Base-by-base conservation (phyloP, 129 eudicot genomes). In the Ambrosia trifida region DNA sequence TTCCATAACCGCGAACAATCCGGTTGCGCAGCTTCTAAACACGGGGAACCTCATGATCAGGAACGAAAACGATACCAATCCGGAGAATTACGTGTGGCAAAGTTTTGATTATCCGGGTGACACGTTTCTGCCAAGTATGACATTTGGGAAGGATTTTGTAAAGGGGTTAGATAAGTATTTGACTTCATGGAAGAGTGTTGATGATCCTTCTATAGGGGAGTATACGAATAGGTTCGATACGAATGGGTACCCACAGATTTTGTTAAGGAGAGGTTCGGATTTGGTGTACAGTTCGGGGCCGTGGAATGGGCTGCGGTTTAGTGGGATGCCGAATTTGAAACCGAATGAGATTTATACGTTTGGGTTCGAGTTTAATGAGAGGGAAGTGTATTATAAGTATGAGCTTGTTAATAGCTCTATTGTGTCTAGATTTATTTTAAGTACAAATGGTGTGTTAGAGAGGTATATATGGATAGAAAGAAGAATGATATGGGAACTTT, bases 71-170 rank as follows among this genome's bases (percentile, higher is more conserved):
- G 64, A 63, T 10, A 1, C 2, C 7, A 13, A 77, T 47, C 43
- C 74, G 2, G 74, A 68, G 1, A 60, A 53, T 4, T 81, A 76
- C 66, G 8, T 76, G n/a, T 88, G 96, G 96, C 91, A 89, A 66
- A 89, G 96, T 41, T 89, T 89, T 35, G 89, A 83, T 82, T 78
- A 81, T 11, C 87, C 89, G 2, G 76, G 81, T 4, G 73, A 86
- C 35, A 86, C 96, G 3, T 76, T 76, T 28, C 31, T 89, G 14
- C 91, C 92, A 2, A 66, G 73, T 14, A 86, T 89, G 96, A 77
- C 74, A 44, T 38, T 57, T 33, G 89, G 86, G 12, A 65, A 53
- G 58, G 80, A 86, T 53, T 52, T 64, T 14, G 71, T 41, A 0
- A 66, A 50, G 11, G 85, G 85, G 5, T n/a, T 52, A 44, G 40